Percentiles rank a stretch among this genome's conserved stretches.
Evolutionary conservation across 306 rosid species (phyloP).

Genomic region (Fagus sylvatica): DNA sequence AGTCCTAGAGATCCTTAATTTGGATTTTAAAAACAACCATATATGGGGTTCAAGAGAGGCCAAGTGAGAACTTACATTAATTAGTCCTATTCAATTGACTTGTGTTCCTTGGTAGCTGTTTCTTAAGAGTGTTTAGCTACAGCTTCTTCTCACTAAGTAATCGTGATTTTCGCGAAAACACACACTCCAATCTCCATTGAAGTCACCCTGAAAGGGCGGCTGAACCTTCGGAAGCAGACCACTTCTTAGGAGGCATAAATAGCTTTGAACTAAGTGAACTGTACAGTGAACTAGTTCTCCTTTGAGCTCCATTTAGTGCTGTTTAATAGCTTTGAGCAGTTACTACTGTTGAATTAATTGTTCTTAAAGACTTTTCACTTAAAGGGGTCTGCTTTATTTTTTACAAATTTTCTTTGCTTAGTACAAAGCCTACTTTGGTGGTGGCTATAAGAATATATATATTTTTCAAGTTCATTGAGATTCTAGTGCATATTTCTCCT

Average conservation of each 20-base stretch:
- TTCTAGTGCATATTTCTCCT: conserved; percentile 4
- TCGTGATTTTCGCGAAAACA: conserved; percentile 29
- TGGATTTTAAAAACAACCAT: conserved; percentile 33
- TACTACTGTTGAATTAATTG: conserved; percentile 9
- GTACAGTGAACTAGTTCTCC: conserved; percentile 9
- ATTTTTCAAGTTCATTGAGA: not conserved
- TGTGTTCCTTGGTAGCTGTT: conserved; percentile 31
- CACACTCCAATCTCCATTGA: conserved; percentile 23
- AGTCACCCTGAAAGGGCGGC: conserved; percentile 41
- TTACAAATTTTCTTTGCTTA: conserved; percentile 14
- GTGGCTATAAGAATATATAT: no score
- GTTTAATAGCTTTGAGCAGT: conserved; percentile 15
- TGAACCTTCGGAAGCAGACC: conserved; percentile 51
- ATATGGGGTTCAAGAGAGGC: conserved; percentile 22
- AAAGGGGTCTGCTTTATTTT: conserved; percentile 25
- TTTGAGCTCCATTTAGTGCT: conserved; percentile 32
- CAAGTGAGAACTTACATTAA: conserved; percentile 26
- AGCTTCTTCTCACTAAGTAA: conserved; percentile 26
- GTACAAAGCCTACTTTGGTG: conserved; percentile 4
- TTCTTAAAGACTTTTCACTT: conserved; percentile 9
- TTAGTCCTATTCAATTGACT: conserved; percentile 35
- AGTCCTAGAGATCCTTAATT: conserved; percentile 56
- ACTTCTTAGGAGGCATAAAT: conserved; percentile 38
- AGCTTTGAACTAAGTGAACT: conserved; percentile 34
- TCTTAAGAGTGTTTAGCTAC: conserved; percentile 20